phyloP scores from a whole-genome alignment of 2,329 filamentous ascomycete genomes.

The Pseudocercospora eumusae region DNA sequence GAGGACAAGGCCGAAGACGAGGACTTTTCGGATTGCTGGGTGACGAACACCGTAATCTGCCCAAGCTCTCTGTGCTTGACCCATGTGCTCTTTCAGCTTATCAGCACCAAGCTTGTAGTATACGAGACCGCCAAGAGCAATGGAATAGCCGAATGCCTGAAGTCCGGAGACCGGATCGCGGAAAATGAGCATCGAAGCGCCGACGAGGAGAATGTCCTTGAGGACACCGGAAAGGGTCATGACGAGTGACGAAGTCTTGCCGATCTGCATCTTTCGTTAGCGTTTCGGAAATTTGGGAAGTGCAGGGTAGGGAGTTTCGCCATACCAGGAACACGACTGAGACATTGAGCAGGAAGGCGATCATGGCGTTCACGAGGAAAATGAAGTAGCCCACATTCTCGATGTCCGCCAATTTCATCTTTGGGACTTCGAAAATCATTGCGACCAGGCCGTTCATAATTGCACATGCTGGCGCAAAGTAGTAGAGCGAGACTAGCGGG shows the following conservation, averaged over 20 bases:
- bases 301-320: conserved; percentile 24
- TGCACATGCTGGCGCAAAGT: conserved; percentile 83
- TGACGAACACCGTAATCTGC: conserved; percentile 78
- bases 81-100: conserved; percentile 76
- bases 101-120: conserved; percentile 87
- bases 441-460: conserved; percentile 76
- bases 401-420: conserved; percentile 68
- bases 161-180: conserved; percentile 71
- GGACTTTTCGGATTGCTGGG: conserved; percentile 75
- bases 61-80: conserved; percentile 74
- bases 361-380: conserved; percentile 73
- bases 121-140: conserved; percentile 74
- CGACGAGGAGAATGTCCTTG: conserved; percentile 82
- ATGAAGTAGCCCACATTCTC: conserved; percentile 71
- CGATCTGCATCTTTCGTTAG: conserved; percentile 60
- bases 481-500: conserved; percentile 83
- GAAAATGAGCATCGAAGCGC: conserved; percentile 79
- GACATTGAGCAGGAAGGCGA: conserved; percentile 80
- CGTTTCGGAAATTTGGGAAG: background rate
- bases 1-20: conserved; percentile 66
- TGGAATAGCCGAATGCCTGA: conserved; percentile 81
- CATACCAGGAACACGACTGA: conserved; percentile 83
- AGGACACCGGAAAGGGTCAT: conserved; percentile 85
- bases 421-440: conserved; percentile 71
- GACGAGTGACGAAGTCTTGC: conserved; percentile 82